Conservation (phyloP, 2,329 filamentous ascomycete genomes). For the Dactylellina parvicollis region DNA sequence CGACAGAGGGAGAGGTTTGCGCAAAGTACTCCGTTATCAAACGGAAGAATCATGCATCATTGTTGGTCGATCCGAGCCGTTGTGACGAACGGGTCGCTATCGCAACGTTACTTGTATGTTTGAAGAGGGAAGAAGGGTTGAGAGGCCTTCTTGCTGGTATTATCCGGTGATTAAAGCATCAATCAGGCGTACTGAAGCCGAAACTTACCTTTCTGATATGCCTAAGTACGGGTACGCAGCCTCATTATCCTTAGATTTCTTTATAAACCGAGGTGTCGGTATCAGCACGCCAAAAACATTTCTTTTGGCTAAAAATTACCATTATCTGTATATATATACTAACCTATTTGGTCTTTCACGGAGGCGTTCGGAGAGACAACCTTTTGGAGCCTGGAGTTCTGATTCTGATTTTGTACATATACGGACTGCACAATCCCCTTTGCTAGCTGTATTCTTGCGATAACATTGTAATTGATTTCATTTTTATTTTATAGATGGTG, state of each 20-base stretch:
- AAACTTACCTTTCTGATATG: no score
- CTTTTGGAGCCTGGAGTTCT: not conserved
- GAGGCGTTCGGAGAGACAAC: not conserved
- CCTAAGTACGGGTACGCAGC: no score
- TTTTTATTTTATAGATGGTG: no score
- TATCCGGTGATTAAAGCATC: slow-evolving; percentile 21
- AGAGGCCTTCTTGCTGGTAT: slow-evolving; percentile 47
- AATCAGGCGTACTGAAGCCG: no score
- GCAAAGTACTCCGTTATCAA: slow-evolving; percentile 47
- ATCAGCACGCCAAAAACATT: not conserved
- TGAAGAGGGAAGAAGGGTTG: slow-evolving; percentile 41
- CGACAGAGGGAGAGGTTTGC: slow-evolving; percentile 34
- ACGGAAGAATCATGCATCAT: slow-evolving; percentile 33
- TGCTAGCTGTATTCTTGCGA: no score
- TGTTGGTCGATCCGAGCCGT: slow-evolving; percentile 47
- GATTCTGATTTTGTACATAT: not conserved
- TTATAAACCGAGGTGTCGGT: no score
- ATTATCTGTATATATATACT: slow-evolving; percentile 26
- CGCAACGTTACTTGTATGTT: slow-evolving; percentile 40
- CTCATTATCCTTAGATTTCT: no score
- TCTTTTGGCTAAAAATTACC: not conserved
- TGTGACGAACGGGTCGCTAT: slow-evolving; percentile 53
- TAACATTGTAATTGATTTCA: no score
- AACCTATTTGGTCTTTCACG: not conserved
- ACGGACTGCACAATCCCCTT: no score